Evolutionary conservation across 306 rosid species (phyloP).

Genomic region (Luffa aegyptiaca): DNA sequence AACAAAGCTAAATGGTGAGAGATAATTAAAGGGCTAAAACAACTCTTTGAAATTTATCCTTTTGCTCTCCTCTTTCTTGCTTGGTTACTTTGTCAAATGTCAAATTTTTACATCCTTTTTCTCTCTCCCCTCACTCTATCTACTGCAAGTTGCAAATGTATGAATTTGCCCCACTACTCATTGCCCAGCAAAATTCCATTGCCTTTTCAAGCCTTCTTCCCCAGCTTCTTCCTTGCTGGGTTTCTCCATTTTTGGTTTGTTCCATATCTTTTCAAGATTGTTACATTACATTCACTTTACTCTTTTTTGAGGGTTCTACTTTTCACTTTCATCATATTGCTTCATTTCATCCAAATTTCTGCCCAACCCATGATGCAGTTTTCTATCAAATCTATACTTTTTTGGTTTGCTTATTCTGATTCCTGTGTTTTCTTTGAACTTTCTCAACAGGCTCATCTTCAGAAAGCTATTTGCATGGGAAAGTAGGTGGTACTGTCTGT

Average conservation of each 20-base stretch:
- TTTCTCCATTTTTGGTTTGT: conserved; percentile 6
- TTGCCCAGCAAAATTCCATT: neutral
- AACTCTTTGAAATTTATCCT: neutral
- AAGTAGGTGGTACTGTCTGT: conserved; percentile 27
- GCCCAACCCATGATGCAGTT: neutral
- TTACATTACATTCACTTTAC: neutral
- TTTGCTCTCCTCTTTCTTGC: neutral
- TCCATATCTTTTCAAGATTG: neutral
- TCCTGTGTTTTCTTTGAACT: conserved; percentile 4
- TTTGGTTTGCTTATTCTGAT: conserved; percentile 1
- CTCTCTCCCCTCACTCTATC: neutral
- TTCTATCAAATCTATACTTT: neutral
- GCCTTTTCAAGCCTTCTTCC: neutral
- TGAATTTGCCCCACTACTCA: conserved; percentile 13
- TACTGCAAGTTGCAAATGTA: conserved; percentile 10
- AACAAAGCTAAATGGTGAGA: neutral
- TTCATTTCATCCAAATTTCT: neutral
- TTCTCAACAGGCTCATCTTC: conserved; percentile 22
- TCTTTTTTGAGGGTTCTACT: neutral
- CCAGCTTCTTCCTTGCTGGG: conserved; percentile 1
- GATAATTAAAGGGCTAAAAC: conserved; percentile 1
- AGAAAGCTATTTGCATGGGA: conserved; percentile 22
- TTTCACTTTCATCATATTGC: neutral
- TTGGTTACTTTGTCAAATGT: neutral
- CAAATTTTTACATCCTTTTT: neutral